Evolutionary conservation across 352 stramenopile genomes (phyloP), one percentile per base, ranked within the genome.

Genomic region (Phytopythium aichiense): DNA sequence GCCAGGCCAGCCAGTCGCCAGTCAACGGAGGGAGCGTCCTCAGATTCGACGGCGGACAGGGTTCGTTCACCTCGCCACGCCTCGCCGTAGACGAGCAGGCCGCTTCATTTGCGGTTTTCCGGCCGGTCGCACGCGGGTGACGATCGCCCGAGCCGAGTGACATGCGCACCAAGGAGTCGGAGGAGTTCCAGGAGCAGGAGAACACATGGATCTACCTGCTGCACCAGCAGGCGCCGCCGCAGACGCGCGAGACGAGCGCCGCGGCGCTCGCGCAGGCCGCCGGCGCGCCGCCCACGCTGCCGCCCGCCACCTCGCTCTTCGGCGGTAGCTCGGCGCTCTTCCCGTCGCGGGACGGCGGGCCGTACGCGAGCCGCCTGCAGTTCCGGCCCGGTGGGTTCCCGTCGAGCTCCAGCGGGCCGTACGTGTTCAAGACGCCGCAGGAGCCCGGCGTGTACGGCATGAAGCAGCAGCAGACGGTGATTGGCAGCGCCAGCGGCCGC

Each of bases 171-270:
- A 81, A 87, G 43, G 64, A 87, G 60, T 71, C 72, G 38, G 61
- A 64, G 43, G 74, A 79, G 40, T 73, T 75, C 52, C 66, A 87
- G 67, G 61, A 76, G 55, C 74, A 81, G 61, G 74, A 87, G 62
- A 68, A 61, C 48, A 76, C 77, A 45, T 84, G 74, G 74, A 81
- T 81, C 62, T 84, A 80, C 65, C 64, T 83, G 57, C 73, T 87
- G 45, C 74, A 87, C 50, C 69, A 81, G 46, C 77, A 78, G 56
- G 67, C 68, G 56, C 77, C 72, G 42, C 74, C 77, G 12, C 67
- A 72, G 46, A 71, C 63, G 45, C 63, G 66, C 16, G 64, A 72
- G 20, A 38, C 48, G 48, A 54, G 48, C 48, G 48, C n/a, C 25
- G 43, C 55, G 35, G 35, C 54, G 55, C n/a, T 50, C 49, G 20